A percentile compares a stretch with the other conserved stretches of the same genome.
Conservation (phyloP, 495 filamentous ascomycete genomes). For the Penicillium angulare region DNA sequence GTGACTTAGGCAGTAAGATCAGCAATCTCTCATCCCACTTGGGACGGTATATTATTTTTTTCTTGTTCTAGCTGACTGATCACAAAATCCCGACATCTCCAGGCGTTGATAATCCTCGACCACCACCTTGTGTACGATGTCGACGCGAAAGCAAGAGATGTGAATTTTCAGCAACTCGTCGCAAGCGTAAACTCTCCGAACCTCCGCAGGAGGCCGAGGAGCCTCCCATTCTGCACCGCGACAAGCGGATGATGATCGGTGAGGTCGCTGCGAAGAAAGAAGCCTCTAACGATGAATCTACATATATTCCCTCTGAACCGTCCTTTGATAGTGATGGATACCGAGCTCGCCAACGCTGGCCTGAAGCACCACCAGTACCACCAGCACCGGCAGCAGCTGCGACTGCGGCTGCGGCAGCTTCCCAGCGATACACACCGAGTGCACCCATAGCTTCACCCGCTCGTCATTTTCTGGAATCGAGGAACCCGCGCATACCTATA, state of each 20-base stretch:
- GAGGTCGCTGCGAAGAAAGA: slow-evolving; percentile 36
- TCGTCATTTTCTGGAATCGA: slow-evolving; percentile 30
- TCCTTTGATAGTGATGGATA: slow-evolving; percentile 27
- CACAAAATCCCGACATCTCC: slow-evolving; percentile 4
- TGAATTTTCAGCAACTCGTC: slow-evolving; percentile 92
- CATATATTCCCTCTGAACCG: slow-evolving; percentile 28
- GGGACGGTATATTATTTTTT: not conserved
- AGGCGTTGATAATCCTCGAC: slow-evolving; percentile 85
- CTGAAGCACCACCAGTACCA: slow-evolving; percentile 21
- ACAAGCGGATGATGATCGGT: slow-evolving; percentile 50
- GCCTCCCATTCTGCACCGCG: slow-evolving; percentile 45
- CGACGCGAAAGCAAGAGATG: slow-evolving; percentile 91
- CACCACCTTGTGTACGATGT: slow-evolving; percentile 92
- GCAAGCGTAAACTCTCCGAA: slow-evolving; percentile 80
- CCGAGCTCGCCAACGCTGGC: slow-evolving; percentile 33
- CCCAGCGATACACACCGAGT: slow-evolving; percentile 28
- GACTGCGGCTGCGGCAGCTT: slow-evolving; percentile 4
- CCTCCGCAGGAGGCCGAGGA: slow-evolving; percentile 53
- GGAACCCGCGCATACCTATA: slow-evolving; percentile 24
- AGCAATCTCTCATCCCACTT: slow-evolving; percentile 5
- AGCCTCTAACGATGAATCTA: slow-evolving; percentile 23
- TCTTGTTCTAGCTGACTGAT: slow-evolving; percentile 7
- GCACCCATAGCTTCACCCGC: slow-evolving; percentile 23
- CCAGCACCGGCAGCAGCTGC: slow-evolving; percentile 5
- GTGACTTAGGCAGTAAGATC: slow-evolving; percentile 73